A percentile compares a stretch with the other conserved stretches of the same genome.
phyloP scores from a whole-genome alignment of 495 filamentous ascomycete genomes.

The Massariosphaeria phaeospora region DNA sequence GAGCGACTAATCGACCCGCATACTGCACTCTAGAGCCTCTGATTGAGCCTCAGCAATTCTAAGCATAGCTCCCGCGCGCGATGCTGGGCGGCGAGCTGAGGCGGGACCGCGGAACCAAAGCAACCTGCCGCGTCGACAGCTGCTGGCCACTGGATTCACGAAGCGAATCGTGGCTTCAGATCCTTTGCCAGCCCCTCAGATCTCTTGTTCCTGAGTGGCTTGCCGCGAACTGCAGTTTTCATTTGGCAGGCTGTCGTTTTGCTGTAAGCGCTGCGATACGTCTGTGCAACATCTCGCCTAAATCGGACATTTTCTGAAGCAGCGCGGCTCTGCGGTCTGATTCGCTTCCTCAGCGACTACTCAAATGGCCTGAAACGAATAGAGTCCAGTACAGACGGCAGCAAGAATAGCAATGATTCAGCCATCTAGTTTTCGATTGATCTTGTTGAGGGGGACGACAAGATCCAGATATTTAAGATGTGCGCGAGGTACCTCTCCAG shows the following conservation, averaged over 20 bases:
- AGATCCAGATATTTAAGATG: constrained; percentile 33
- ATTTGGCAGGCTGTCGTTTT: constrained; percentile 19
- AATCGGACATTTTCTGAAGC: constrained; percentile 30
- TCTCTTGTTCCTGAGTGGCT: constrained; percentile 24
- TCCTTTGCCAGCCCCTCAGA: constrained; percentile 6
- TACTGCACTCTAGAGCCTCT: constrained; percentile 12
- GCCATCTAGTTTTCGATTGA: constrained; percentile 21
- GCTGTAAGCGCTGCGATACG: constrained; percentile 31
- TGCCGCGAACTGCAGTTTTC: constrained; percentile 13
- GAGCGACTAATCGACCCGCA: constrained; percentile 21
- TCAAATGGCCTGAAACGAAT: constrained; percentile 31
- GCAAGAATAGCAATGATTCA: constrained; percentile 30
- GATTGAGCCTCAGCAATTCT: constrained; percentile 30
- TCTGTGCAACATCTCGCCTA: constrained; percentile 28
- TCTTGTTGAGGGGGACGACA: constrained; percentile 7
- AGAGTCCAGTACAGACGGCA: not conserved
- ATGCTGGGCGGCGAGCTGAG: constrained; percentile 22
- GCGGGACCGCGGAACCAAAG: constrained; percentile 24
- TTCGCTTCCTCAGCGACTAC: constrained; percentile 33
- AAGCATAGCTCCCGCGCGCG: constrained; percentile 35
- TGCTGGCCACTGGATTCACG: constrained; percentile 23
- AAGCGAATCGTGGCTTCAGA: constrained; percentile 31
- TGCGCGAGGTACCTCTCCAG: constrained; percentile 1
- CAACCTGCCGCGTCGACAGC: constrained; percentile 16
- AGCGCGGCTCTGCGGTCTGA: constrained; percentile 15